Evolutionary conservation across 1,284 basidiomycete species (phyloP).

Genomic region (Ceratobasidium sp.): DNA sequence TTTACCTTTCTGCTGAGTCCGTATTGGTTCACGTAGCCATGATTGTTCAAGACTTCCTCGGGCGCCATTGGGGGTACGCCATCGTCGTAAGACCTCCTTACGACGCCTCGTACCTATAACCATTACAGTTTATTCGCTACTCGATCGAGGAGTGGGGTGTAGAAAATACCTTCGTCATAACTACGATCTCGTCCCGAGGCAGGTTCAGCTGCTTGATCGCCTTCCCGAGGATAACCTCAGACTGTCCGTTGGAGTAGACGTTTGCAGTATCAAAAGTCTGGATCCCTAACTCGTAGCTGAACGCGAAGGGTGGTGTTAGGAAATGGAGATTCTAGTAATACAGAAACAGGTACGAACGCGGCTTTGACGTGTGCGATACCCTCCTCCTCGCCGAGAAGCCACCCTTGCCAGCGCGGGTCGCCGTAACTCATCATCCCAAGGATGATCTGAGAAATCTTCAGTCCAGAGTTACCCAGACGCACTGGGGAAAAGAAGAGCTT

Average conservation of each 20-base stretch:
- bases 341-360: constrained; percentile 45
- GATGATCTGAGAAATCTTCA: constrained; percentile 32
- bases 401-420: constrained; percentile 46
- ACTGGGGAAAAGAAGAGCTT: neutral
- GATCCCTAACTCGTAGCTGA: constrained; percentile 58
- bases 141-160: constrained; percentile 43
- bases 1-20: constrained; percentile 54
- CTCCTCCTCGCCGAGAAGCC: constrained; percentile 52
- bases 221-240: constrained; percentile 48
- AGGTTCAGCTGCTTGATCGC: constrained; percentile 48
- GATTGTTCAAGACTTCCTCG: constrained; percentile 23
- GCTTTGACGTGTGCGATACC: constrained; percentile 53
- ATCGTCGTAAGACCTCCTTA: constrained; percentile 12
- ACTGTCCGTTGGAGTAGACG: constrained; percentile 46
- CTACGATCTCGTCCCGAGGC: constrained; percentile 46
- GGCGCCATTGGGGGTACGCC: neutral
- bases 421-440: constrained; percentile 47
- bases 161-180: constrained; percentile 48
- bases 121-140: constrained; percentile 2
- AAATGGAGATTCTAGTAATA: neutral
- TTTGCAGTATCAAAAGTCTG: constrained; percentile 66
- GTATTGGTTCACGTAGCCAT: constrained; percentile 54
- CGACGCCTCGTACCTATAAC: constrained; percentile 48
- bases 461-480: constrained; percentile 40
- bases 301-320: neutral